Evolutionary conservation across 768 basidiomycete species (phyloP).

Genomic region (Rhodotorula toruloides): DNA sequence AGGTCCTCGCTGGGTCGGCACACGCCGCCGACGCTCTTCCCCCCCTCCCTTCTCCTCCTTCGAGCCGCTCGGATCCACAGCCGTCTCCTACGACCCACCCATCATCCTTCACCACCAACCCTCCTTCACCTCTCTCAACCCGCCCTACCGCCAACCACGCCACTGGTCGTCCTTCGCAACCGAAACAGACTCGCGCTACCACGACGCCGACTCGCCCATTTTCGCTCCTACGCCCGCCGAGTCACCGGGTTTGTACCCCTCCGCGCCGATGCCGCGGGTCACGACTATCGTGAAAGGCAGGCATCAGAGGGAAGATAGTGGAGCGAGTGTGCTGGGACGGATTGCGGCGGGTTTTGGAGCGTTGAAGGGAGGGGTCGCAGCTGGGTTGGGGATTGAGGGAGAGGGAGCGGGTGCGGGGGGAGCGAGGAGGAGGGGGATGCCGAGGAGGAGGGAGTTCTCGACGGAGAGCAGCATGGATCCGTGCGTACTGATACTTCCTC

Average conservation of each 20-base stretch:
- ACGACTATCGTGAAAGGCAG: too few species aligned
- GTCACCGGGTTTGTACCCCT: not conserved
- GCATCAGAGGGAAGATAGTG: not conserved
- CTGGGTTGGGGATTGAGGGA: conserved; percentile 1
- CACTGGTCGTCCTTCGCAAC: not conserved
- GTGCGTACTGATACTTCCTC: not conserved
- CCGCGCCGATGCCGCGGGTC: not conserved
- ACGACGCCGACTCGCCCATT: not conserved
- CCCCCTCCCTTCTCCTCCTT: conserved; percentile 1
- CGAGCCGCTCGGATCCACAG: not conserved
- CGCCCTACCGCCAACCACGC: not conserved
- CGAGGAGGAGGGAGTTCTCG: conserved; percentile 2
- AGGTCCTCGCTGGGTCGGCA: conserved; percentile 9
- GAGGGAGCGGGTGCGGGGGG: not conserved
- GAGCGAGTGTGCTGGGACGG: not conserved
- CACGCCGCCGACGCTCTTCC: not conserved
- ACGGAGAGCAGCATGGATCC: conserved; percentile 8
- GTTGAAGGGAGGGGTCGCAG: not conserved
- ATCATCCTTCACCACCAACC: not conserved
- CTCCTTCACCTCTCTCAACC: not conserved
- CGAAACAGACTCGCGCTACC: conserved; percentile 2
- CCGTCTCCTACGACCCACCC: conserved; percentile 8
- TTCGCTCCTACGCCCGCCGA: not conserved
- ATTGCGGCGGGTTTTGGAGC: conserved; percentile 6
- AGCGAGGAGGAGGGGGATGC: not conserved